Conservation (phyloP, 768 basidiomycete genomes). For the Mycena venus region DNA sequence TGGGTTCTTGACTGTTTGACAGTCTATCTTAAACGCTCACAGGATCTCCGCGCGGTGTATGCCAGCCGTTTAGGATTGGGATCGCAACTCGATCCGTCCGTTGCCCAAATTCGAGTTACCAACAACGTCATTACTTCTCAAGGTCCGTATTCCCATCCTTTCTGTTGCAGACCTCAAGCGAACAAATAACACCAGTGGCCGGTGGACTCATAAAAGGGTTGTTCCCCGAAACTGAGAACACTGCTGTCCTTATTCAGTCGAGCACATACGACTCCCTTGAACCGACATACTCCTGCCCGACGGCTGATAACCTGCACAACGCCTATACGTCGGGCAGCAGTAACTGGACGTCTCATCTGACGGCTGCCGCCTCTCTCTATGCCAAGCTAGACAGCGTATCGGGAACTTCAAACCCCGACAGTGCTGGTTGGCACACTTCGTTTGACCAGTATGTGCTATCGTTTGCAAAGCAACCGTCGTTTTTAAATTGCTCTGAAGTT, state of each 20-base stretch:
- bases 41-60: conserved; percentile 61
- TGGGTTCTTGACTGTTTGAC: neutral
- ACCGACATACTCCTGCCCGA: conserved; percentile 58
- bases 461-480: neutral
- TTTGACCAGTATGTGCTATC: conserved; percentile 60
- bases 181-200: conserved; percentile 45
- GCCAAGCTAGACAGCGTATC: conserved; percentile 58
- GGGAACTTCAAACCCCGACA: conserved; percentile 54
- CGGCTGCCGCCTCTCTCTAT: conserved; percentile 52
- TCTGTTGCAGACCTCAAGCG: neutral
- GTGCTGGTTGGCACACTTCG: conserved; percentile 62
- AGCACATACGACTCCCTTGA: conserved; percentile 61
- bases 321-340: conserved; percentile 55
- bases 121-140: conserved; percentile 68
- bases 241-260: conserved; percentile 55
- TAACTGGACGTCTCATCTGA: conserved; percentile 59
- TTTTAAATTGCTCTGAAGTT: conserved; percentile 43
- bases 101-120: conserved; percentile 59
- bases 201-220: conserved; percentile 60
- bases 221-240: conserved; percentile 53
- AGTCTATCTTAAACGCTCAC: neutral
- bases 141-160: conserved; percentile 11
- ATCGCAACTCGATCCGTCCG: conserved; percentile 45
- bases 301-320: conserved; percentile 47
- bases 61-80: conserved; percentile 55